A percentile compares a stretch with the other conserved stretches of the same genome.
These are phyloP conservation scores for Fistulinella staudtii DNA, from an alignment of 1,284 basidiomycete genomes.

Conservation along the genomic window DNA sequence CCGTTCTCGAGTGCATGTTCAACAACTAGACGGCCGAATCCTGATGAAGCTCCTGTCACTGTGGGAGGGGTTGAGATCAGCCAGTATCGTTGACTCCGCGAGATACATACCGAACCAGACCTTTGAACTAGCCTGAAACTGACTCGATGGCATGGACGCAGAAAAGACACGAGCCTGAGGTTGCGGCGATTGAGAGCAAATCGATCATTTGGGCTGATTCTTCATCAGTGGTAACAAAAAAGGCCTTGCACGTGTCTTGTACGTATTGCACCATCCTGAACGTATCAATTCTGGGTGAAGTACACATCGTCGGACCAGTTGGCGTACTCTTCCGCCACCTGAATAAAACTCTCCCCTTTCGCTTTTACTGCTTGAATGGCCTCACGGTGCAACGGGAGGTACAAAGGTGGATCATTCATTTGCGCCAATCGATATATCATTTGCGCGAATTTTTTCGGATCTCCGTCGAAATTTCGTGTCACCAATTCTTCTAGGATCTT, in stretches of 20 bases:
- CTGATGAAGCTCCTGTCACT: slow-evolving; percentile 34
- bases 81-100: not conserved
- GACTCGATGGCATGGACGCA: slow-evolving; percentile 4
- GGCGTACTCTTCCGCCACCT: slow-evolving; percentile 25
- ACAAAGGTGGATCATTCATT: slow-evolving; percentile 27
- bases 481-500: slow-evolving; percentile 6
- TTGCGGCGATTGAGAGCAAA: not conserved
- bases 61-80: not conserved
- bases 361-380: slow-evolving; percentile 24
- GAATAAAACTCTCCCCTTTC: slow-evolving; percentile 25
- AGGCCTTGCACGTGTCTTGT: not conserved
- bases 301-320: slow-evolving; percentile 30
- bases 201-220: no score
- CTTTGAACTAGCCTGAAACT: slow-evolving; percentile 8
- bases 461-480: slow-evolving; percentile 11
- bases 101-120: slow-evolving; percentile 27
- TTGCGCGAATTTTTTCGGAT: slow-evolving; percentile 23
- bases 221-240: not conserved
- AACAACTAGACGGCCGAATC: slow-evolving; percentile 27
- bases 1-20: slow-evolving; percentile 28
- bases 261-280: not conserved
- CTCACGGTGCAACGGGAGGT: slow-evolving; percentile 24
- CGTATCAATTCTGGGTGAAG: slow-evolving; percentile 9
- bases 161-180: no score
- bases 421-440: slow-evolving; percentile 16